These are phyloP conservation scores for Paramecium sonneborni DNA, from an alignment of 73 alveolate species.

Conservation along the genomic window DNA sequence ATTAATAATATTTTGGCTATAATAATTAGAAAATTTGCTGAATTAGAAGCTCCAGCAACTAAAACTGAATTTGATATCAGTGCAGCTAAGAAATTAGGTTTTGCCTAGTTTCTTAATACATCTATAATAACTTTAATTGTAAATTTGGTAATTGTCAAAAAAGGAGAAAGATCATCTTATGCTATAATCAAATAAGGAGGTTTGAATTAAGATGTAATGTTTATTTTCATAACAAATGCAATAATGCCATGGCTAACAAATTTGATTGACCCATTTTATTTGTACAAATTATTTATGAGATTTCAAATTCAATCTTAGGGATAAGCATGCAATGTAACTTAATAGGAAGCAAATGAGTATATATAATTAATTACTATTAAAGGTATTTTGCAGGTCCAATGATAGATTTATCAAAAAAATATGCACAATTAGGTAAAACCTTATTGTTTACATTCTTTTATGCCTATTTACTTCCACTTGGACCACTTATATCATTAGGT, in stretches of 20 bases:
- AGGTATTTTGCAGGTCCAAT: not conserved
- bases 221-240: constrained; percentile 15
- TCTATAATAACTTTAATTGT: constrained; percentile 41
- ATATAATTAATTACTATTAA: not conserved
- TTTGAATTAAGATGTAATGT: constrained; percentile 10
- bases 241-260: constrained; percentile 5
- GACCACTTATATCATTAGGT: not conserved
- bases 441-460: constrained; percentile 22
- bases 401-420: constrained; percentile 14
- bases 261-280: not conserved
- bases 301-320: not conserved
- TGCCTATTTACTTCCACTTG: constrained; percentile 24
- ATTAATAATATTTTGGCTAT: not conserved
- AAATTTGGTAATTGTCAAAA: constrained; percentile 4
- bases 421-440: constrained; percentile 4
- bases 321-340: not conserved
- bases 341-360: constrained; percentile 45
- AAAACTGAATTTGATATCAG: constrained; percentile 18
- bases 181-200: constrained; percentile 19
- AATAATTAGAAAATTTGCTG: constrained; percentile 19
- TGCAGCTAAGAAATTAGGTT: constrained; percentile 31
- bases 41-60: not conserved
- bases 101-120: constrained; percentile 24
- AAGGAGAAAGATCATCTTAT: not conserved
- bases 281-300: not conserved